Percentiles rank a stretch among this genome's conserved stretches.
Evolutionary conservation across 2,329 filamentous ascomycete genomes (phyloP).

Genomic region (Myotisia sp.): DNA sequence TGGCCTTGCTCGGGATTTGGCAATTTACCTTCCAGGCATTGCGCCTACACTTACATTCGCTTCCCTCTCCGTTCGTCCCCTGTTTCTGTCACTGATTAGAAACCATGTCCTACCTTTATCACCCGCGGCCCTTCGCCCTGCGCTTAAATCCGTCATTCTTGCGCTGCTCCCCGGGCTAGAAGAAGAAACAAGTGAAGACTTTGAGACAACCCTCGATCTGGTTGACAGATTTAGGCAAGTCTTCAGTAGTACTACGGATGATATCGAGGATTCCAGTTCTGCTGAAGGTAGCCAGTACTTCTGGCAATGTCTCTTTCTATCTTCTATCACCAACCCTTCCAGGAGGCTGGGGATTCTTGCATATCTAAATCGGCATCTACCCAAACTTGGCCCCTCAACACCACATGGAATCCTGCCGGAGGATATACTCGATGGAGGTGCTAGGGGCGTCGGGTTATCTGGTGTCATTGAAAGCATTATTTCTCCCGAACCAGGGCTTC

Average conservation of each 20-base stretch:
- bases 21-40: slow-evolving; percentile 78
- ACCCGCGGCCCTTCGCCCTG: slow-evolving; percentile 59
- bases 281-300: slow-evolving; percentile 66
- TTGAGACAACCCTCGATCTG: slow-evolving; percentile 69
- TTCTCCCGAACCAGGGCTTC: slow-evolving; percentile 72
- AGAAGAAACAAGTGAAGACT: slow-evolving; percentile 94
- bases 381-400: slow-evolving; percentile 45
- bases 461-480: slow-evolving; percentile 35
- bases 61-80: slow-evolving; percentile 74
- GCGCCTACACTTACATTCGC: slow-evolving; percentile 86
- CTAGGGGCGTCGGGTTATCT: slow-evolving; percentile 18
- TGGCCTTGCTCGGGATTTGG: slow-evolving; percentile 65
- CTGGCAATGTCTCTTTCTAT: slow-evolving; percentile 95
- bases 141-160: slow-evolving; percentile 78
- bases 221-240: slow-evolving; percentile 58
- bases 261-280: slow-evolving; percentile 15
- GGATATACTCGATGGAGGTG: slow-evolving; percentile 13
- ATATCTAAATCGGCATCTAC: slow-evolving; percentile 66
- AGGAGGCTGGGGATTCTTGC: slow-evolving; percentile 75
- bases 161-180: slow-evolving; percentile 83
- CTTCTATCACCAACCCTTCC: slow-evolving; percentile 76
- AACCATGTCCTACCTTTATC: slow-evolving; percentile 61
- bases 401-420: slow-evolving; percentile 19
- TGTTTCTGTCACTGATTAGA: slow-evolving; percentile 74
- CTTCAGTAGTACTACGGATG: slow-evolving; percentile 31